Evolutionary conservation across 768 basidiomycete genomes (phyloP), one percentile per base, ranked within the genome.

Genomic region (Pleurotus salmoneostramineus): DNA sequence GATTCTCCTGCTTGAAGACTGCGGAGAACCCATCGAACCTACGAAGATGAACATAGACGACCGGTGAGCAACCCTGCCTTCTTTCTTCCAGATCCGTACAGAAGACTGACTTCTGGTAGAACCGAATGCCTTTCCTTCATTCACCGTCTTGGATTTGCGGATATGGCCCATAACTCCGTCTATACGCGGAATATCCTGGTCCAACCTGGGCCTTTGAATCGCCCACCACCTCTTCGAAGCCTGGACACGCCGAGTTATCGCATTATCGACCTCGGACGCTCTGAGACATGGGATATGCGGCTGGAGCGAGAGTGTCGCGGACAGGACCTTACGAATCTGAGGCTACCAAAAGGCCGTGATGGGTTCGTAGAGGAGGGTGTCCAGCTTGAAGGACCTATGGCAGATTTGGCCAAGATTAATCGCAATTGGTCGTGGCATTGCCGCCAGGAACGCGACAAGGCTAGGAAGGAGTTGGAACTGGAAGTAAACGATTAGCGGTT

Each of bases 1-100:
- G 0, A 74, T 80, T 42, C 57, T 81, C 17, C 68, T 81, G 10
- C 48, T 80, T 0, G 78, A 81, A 62, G 62, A 76, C 45, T 80
- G 79, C 55, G 78, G 78, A 2, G 50, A 4, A 3, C 65, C 68
- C 7, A 64, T 78, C 3, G 51, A 66, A 0, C 42, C 69, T 0
- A n/a, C 59, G 0, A 15, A 55, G 3, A 64, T 79, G 43, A 69
- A 59, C 0, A 2, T 61, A 3, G 81, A 82, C 49, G 78, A 80
- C 46, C 65, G 61, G 75, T 76, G 45, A 58, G 68, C 36, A 11
- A 43, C 21, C 34, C 35, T 37, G 3, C 5, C 3, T 27, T n/a
- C 49, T 52, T 5, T 12, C 27, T 11, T 31, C 27, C 42, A 33
- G 10, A 32, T 12, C 42, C 34, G 21, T 27, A 27, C 21, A 27